Evolutionary conservation across 805 yeast genomes (phyloP).

Genomic region (Novakomyces olei): DNA sequence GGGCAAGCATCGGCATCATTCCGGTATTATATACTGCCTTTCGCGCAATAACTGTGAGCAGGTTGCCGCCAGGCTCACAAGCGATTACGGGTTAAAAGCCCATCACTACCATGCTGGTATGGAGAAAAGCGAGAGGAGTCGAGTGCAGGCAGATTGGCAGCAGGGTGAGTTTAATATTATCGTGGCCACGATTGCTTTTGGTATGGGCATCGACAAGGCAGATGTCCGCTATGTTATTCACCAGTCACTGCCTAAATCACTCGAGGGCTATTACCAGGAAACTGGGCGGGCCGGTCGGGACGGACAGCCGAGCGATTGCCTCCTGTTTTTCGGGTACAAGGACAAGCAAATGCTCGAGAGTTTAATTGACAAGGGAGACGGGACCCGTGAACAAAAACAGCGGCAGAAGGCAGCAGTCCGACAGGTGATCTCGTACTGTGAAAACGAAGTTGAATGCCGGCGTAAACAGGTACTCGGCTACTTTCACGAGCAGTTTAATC

Average conservation of each 20-base stretch:
- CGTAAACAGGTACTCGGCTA: constrained; percentile 73
- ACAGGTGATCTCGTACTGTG: constrained; percentile 79
- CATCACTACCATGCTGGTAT: constrained; percentile 90
- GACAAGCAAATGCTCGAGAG: constrained; percentile 1
- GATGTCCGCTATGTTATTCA: constrained; percentile 87
- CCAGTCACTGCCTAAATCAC: constrained; percentile 62
- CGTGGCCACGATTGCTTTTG: constrained; percentile 95
- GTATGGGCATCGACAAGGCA: constrained; percentile 96
- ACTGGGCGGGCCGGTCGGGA: constrained; percentile 98
- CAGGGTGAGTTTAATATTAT: constrained; percentile 44
- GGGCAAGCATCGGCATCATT: constrained; percentile 28
- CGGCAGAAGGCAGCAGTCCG: constrained; percentile 55
- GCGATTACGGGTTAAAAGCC: constrained; percentile 34
- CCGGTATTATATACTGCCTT: constrained; percentile 88
- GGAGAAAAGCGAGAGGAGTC: constrained; percentile 47
- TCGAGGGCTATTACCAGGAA: constrained; percentile 94
- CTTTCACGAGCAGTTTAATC: constrained; percentile 64
- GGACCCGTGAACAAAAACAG: constrained; percentile 23
- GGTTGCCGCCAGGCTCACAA: constrained; percentile 36
- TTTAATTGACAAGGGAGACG: constrained; percentile 1
- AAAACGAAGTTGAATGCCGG: constrained; percentile 74
- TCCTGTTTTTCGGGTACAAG: constrained; percentile 49
- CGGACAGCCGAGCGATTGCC: constrained; percentile 61
- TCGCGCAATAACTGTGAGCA: constrained; percentile 76
- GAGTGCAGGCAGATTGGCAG: constrained; percentile 73